A percentile compares a stretch with the other conserved stretches of the same genome.
phyloP scores from a whole-genome alignment of 305 asterid genomes.

The Solanum hybrid region DNA sequence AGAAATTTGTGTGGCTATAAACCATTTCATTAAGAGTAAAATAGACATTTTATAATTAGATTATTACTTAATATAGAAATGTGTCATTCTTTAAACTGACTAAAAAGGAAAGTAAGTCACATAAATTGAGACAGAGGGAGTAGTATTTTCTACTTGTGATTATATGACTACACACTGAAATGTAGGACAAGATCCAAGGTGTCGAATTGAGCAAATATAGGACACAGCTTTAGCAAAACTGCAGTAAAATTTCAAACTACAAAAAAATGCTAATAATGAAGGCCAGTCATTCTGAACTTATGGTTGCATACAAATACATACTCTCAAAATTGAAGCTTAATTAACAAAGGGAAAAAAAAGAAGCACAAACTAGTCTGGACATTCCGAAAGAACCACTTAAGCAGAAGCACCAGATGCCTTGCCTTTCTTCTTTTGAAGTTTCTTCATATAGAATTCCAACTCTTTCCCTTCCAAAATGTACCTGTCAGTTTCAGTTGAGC shows the following conservation, averaged over 20 bases:
- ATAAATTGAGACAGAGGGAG: no score
- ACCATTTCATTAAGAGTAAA: no score
- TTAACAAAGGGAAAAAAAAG: neutral
- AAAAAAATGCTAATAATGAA: neutral
- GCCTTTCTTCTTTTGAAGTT: constrained; percentile 51
- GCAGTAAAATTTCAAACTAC: neutral
- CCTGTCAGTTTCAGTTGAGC: constrained; percentile 5
- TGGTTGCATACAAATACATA: neutral
- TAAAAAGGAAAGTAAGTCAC: no score
- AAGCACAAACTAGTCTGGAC: neutral
- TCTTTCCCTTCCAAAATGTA: constrained; percentile 56
- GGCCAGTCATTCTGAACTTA: neutral
- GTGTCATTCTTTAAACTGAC: no score
- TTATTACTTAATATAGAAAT: no score
- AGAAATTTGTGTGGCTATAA: no score
- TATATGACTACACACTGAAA: neutral
- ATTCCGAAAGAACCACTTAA: neutral
- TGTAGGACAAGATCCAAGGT: neutral
- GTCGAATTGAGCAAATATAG: neutral
- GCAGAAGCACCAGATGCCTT: constrained; percentile 35
- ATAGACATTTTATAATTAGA: no score
- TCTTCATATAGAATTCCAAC: constrained; percentile 46
- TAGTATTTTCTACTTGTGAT: neutral
- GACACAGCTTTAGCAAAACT: neutral
- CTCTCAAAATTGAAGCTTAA: neutral